Conservation (phyloP, 257 asterid genomes). For the Ajuga chamaepitys region DNA sequence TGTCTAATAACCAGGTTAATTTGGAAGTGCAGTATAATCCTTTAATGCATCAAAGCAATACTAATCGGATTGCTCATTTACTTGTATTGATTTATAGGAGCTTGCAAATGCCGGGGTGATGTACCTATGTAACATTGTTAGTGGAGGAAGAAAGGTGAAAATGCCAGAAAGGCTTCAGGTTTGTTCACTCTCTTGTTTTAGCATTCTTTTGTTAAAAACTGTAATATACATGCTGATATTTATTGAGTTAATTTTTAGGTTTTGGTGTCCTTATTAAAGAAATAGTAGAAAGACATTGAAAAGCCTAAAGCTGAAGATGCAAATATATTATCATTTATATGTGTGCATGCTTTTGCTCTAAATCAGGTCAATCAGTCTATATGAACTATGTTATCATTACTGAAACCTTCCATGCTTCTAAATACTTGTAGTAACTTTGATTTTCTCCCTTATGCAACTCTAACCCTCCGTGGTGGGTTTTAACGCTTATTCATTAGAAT, state of each 20-base stretch:
- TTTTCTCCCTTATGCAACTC: neutral
- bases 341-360: neutral
- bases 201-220: neutral
- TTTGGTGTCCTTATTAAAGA: neutral
- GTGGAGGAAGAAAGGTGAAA: conserved; percentile 46
- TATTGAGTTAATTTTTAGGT: neutral
- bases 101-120: conserved; percentile 69
- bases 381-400: neutral
- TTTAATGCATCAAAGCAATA: neutral
- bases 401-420: neutral
- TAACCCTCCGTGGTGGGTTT: neutral
- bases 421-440: neutral
- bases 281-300: neutral
- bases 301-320: neutral
- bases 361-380: neutral
- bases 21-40: neutral
- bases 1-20: neutral
- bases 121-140: conserved; percentile 53
- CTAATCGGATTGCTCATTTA: neutral
- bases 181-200: conserved; percentile 4
- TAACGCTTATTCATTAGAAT: neutral
- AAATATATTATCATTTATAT: neutral
- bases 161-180: conserved; percentile 76
- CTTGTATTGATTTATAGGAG: conserved; percentile 35
- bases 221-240: neutral